Evolutionary conservation across 148 eudicot species (phyloP).

Genomic region (Cornus controversa): DNA sequence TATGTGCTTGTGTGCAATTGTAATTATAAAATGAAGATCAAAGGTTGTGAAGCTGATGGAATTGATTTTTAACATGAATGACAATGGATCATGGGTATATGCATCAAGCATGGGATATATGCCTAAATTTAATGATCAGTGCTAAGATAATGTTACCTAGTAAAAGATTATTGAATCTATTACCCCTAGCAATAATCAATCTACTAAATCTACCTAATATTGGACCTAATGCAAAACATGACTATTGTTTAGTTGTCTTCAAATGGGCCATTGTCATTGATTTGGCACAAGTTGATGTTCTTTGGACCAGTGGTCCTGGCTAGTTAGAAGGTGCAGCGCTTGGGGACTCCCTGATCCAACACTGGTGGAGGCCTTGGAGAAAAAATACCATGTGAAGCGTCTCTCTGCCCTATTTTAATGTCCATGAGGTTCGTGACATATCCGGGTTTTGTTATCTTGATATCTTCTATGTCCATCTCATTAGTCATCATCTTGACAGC

Average conservation of each 20-base stretch:
- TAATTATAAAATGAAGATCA: no score
- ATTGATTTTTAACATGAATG: no score
- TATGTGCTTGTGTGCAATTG: no score
- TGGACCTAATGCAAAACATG: not conserved
- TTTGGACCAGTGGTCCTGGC: not conserved
- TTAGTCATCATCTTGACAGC: conserved; percentile 42
- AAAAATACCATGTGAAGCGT: conserved; percentile 19
- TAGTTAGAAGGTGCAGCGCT: not conserved
- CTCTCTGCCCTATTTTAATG: conserved; percentile 29
- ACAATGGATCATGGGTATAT: no score
- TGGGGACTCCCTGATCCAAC: not conserved
- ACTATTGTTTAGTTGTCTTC: not conserved
- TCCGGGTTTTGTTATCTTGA: conserved; percentile 43
- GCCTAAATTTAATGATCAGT: no score
- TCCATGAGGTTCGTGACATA: conserved; percentile 40
- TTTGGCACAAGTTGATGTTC: not conserved
- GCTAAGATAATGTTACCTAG: no score
- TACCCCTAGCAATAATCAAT: no score
- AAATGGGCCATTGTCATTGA: no score
- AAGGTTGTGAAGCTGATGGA: no score
- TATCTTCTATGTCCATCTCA: conserved; percentile 19
- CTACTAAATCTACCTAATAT: not conserved
- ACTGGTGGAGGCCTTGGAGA: conserved; percentile 6
- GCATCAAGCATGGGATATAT: no score
- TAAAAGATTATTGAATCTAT: no score